Evolutionary conservation across 352 stramenopile species (phyloP), one percentile per base, ranked within the genome.

Genomic region (Pythium graminicola): DNA sequence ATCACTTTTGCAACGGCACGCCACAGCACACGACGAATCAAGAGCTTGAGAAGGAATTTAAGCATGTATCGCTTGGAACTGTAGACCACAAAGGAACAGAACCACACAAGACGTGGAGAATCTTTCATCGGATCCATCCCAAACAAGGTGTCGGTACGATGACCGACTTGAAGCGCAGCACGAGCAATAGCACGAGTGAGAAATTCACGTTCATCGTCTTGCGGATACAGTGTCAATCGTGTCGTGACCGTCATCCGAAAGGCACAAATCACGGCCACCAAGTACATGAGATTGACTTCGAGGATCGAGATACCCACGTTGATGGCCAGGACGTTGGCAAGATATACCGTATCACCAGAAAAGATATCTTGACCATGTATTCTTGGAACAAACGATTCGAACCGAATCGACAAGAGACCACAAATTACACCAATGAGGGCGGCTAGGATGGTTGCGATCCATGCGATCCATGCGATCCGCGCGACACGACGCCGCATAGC

Each of bases 11-110:
- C 72, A 1, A 63, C 64, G 0, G 72, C 72, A 13, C 72, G 65
- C 72, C 67, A 82, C 5, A 77, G 22, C 31, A 80, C 67, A 14
- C 67, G 69, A 53, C 73, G 74, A 54, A 83, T 80, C 9, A 83
- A 65, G 19, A 80, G 53, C 49, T 83, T 83, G 35, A 83, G 53
- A 23, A 83, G 33, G 31, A 83, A 75, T 38, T 80, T 77, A 33
- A 83, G 54, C 40, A 70, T 46, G 52, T 76, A 77, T 17, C 72
- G 69, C 51, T 83, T 83, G 40, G 61, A 69, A 51, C 73, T 78
- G 57, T 73, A 79, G 39, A 82, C 49, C 17, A 82, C 8, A 29
- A 69, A 76, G 7, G 61, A 71, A 45, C 67, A 53, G 10, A 66
- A 20, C n/a, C 75, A 40, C 6, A 71, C 60, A 10, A 80, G 4